phyloP scores from a whole-genome alignment of 495 filamentous ascomycete genomes.

The Cryomyces minteri region DNA sequence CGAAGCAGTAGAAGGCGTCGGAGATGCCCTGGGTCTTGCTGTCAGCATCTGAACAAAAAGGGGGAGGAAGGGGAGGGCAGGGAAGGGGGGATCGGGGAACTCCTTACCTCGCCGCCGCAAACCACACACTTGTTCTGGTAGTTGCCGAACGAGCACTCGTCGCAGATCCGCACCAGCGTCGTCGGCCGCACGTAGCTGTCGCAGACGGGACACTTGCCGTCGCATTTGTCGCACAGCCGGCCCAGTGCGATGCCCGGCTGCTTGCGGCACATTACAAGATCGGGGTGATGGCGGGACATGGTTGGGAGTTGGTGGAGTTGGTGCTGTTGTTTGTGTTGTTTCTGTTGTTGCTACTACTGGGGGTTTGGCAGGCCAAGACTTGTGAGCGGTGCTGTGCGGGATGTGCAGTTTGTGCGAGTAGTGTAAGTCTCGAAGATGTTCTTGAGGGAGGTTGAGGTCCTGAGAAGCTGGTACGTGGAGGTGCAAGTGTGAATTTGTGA shows the following conservation, averaged over 20 bases:
- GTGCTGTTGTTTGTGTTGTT: no score
- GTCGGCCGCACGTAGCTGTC: constrained; percentile 97
- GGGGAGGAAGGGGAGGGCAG: no score
- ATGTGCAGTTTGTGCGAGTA: no score
- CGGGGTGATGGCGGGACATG: constrained; percentile 15
- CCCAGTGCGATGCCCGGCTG: constrained; percentile 96
- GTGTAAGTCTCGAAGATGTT: no score
- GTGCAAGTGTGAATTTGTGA: no score
- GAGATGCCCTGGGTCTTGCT: constrained; percentile 48
- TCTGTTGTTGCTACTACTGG: no score
- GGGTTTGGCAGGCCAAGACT: no score
- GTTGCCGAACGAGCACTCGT: constrained; percentile 98
- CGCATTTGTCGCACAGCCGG: constrained; percentile 98
- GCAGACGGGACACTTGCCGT: constrained; percentile 98
- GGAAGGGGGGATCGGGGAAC: not conserved
- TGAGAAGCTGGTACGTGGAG: no score
- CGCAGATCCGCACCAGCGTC: constrained; percentile 93
- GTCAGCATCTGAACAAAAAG: not conserved
- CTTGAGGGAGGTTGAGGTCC: no score
- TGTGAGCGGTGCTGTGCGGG: no score
- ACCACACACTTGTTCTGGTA: constrained; percentile 99
- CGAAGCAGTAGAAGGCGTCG: constrained; percentile 99
- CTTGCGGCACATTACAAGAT: constrained; percentile 99
- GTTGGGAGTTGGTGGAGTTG: not conserved
- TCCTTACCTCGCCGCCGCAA: constrained; percentile 68